Percentiles rank a stretch among this genome's conserved stretches.
Evolutionary conservation across 352 stramenopile species (phyloP).

Genomic region (Achlya hypogyna): DNA sequence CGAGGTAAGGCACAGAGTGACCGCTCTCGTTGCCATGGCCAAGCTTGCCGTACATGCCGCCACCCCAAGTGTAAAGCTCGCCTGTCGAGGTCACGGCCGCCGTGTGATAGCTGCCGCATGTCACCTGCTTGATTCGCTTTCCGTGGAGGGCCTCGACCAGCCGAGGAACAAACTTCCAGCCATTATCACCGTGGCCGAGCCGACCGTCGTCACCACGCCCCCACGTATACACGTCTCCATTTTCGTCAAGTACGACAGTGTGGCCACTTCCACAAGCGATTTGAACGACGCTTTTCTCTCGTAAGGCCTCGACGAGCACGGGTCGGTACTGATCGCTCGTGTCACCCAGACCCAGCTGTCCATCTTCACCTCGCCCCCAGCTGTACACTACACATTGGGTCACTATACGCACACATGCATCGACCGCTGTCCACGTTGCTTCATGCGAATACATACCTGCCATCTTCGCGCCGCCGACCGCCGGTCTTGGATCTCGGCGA

Average conservation of each 20-base stretch:
- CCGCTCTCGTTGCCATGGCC: conserved; percentile 90
- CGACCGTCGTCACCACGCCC: conserved; percentile 82
- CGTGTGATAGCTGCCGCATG: conserved; percentile 94
- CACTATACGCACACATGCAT: background rate
- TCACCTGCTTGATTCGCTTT: conserved; percentile 88
- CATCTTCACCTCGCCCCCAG: conserved; percentile 82
- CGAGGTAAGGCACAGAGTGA: conserved; percentile 88
- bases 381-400: conserved; percentile 57
- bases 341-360: conserved; percentile 75
- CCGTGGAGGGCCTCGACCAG: conserved; percentile 86
- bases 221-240: conserved; percentile 86
- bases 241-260: conserved; percentile 77
- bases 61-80: conserved; percentile 91
- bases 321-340: conserved; percentile 82
- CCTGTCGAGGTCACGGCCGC: conserved; percentile 90
- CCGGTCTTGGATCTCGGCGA: conserved; percentile 1
- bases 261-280: conserved; percentile 84
- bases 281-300: conserved; percentile 75
- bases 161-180: conserved; percentile 95
- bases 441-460: background rate
- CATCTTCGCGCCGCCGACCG: background rate
- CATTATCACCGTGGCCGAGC: conserved; percentile 89
- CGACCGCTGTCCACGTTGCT: background rate
- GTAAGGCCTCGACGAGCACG: conserved; percentile 71
- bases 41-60: conserved; percentile 94